These are phyloP conservation scores for Stagonosporopsis cucurbitacearum DNA, from an alignment of 2,329 filamentous ascomycete species.

Conservation along the genomic window DNA sequence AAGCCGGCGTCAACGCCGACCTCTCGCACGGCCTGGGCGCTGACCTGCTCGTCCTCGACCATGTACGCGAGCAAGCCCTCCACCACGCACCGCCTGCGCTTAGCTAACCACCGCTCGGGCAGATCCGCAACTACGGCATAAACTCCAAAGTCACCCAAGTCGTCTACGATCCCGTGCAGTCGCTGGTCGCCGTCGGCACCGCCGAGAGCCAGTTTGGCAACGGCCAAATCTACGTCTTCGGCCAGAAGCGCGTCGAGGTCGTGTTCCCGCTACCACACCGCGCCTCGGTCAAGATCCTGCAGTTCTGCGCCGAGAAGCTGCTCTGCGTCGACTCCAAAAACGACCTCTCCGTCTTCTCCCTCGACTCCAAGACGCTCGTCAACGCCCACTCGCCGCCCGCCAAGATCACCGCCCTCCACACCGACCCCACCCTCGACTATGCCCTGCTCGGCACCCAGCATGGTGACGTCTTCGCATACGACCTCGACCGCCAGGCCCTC, in stretches of 20 bases:
- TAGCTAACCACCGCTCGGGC: slow-evolving; percentile 28
- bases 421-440: slow-evolving; percentile 93
- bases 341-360: slow-evolving; percentile 83
- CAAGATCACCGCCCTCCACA: slow-evolving; percentile 73
- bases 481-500: slow-evolving; percentile 80
- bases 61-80: slow-evolving; percentile 59
- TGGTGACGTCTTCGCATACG: slow-evolving; percentile 90
- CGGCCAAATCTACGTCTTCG: slow-evolving; percentile 89
- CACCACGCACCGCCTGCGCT: neutral
- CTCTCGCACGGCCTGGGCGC: slow-evolving; percentile 81
- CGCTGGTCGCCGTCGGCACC: slow-evolving; percentile 89
- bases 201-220: slow-evolving; percentile 83
- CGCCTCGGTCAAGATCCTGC: slow-evolving; percentile 76
- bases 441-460: slow-evolving; percentile 82
- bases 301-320: slow-evolving; percentile 86
- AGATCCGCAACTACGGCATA: slow-evolving; percentile 61
- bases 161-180: slow-evolving; percentile 92
- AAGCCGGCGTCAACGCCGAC: slow-evolving; percentile 90
- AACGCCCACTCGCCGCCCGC: slow-evolving; percentile 78
- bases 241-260: slow-evolving; percentile 79
- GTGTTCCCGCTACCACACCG: slow-evolving; percentile 73
- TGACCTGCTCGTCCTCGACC: slow-evolving; percentile 81
- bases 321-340: slow-evolving; percentile 85
- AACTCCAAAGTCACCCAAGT: slow-evolving; percentile 71
- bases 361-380: slow-evolving; percentile 71